Base-by-base conservation (phyloP, 2,329 filamentous ascomycete species). In the Cladophialophora chaetospira region DNA sequence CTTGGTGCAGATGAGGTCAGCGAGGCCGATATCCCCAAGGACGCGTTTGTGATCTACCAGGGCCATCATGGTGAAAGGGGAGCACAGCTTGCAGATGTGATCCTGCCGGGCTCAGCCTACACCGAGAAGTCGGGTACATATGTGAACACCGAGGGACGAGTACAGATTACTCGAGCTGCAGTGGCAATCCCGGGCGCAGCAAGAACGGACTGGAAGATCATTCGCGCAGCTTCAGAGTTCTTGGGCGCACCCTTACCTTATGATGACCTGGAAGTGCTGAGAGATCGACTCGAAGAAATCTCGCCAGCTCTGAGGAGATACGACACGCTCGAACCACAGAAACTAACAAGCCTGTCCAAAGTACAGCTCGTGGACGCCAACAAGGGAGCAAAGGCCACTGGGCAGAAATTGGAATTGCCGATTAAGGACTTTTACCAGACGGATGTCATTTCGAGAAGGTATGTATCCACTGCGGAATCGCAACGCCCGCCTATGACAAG, bases 371-470 rank as follows among this genome's bases (percentile, higher is more conserved):
- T 96, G 51, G 94, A 97, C 71, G 89, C 95, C 76, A 97, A 97
- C 81, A 96, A 94, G 84, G 91, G 90, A 45, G 77, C 85, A 48
- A 88, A 89, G 75, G 69, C 82, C n/a, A 87, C 79, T 36, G 86
- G 85, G n/a, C 76, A 81, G 67, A 84, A 89, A 26, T 81, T 99
- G 69, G 90, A 86, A 80, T 89, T 89, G 76, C 85, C 88, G 55
- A 90, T 99, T 67, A 87, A 96, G 69, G 90, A 99, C 80, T 99
- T 99, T 75, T 99, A 92, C 79, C 96, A 97, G 77, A 99, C 94
- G 73, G 93, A 99, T 76, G 86, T 88, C 57, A 97, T 99, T 74
- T 96, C 92, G 35, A 87, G 94, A 83, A 97, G 91, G 91, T 94
- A 79, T 74, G 85, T 79, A 43, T 29, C 31, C 17, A 25, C 5